Conservation (phyloP, 441 rosid genomes). For the Euphorbia corollata region DNA sequence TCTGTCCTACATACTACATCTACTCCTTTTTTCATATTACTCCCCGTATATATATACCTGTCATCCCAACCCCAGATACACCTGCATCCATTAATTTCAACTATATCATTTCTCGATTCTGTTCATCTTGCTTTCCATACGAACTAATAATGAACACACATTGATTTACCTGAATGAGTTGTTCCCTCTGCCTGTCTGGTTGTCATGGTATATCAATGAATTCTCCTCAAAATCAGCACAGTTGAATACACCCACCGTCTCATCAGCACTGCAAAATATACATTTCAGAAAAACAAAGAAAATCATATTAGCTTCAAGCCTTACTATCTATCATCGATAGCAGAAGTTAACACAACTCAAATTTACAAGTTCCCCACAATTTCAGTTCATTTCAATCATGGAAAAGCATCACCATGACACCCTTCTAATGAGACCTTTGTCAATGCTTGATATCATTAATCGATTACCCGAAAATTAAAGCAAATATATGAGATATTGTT, state of each 20-base stretch:
- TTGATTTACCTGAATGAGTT: conserved; percentile 51
- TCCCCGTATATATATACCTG: conserved; percentile 50
- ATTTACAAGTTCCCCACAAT: neutral
- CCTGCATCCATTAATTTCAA: conserved; percentile 28
- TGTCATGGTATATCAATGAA: conserved; percentile 43
- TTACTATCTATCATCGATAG: neutral
- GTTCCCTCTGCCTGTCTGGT: conserved; percentile 61
- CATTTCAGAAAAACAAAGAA: too few species aligned
- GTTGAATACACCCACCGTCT: conserved; percentile 42
- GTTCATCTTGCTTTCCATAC: neutral
- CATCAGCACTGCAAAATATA: conserved; percentile 23
- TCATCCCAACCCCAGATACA: conserved; percentile 54
- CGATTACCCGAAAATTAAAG: too few species aligned
- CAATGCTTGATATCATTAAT: too few species aligned
- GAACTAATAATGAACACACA: neutral
- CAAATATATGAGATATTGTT: neutral
- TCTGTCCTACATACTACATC: conserved; percentile 46
- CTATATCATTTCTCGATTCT: too few species aligned
- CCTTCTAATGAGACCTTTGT: neutral
- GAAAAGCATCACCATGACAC: neutral
- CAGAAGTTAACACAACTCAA: too few species aligned
- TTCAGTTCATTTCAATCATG: neutral
- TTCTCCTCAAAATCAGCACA: conserved; percentile 46
- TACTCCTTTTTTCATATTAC: conserved; percentile 51
- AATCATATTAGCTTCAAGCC: neutral